Percentiles rank a stretch among this genome's conserved stretches.
Conservation (phyloP, 1,284 basidiomycete genomes). For the Inonotus hispidus region DNA sequence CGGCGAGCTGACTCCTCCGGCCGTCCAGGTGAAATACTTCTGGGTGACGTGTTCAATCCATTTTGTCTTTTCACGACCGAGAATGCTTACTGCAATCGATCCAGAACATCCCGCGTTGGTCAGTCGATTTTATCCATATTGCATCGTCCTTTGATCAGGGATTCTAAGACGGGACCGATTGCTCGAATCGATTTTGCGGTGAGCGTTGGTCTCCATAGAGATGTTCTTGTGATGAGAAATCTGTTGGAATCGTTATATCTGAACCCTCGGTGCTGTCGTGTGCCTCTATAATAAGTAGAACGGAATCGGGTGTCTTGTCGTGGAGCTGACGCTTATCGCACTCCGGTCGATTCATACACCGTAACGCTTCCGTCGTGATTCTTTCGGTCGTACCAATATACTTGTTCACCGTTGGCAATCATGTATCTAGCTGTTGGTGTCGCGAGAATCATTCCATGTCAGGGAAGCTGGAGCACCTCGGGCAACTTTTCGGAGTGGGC, state of each 20-base stretch:
- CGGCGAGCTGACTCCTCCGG: not conserved
- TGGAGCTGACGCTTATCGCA: not conserved
- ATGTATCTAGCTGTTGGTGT: not conserved
- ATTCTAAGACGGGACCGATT: too few relatives aligned
- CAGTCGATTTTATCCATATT: not conserved
- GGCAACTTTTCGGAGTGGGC: not conserved
- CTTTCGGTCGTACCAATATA: not conserved
- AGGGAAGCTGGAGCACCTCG: not conserved
- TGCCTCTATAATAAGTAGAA: not conserved
- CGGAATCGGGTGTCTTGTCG: not conserved
- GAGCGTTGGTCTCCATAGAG: not conserved
- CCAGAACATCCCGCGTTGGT: not conserved
- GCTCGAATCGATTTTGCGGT: too few relatives aligned
- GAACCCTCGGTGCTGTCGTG: not conserved
- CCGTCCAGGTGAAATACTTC: not conserved
- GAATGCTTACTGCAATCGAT: not conserved
- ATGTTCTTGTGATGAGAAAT: not conserved
- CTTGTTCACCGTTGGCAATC: not conserved
- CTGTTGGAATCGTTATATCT: not conserved
- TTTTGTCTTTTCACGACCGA: not conserved
- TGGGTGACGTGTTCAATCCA: not conserved
- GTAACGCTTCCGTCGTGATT: not conserved
- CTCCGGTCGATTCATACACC: not conserved
- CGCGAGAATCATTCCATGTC: not conserved
- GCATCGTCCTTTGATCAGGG: too few relatives aligned